A percentile compares a stretch with the other conserved stretches of the same genome.
These are phyloP conservation scores for Yarrowia sp. DNA, from an alignment of 805 yeast genomes.

Conservation along the genomic window DNA sequence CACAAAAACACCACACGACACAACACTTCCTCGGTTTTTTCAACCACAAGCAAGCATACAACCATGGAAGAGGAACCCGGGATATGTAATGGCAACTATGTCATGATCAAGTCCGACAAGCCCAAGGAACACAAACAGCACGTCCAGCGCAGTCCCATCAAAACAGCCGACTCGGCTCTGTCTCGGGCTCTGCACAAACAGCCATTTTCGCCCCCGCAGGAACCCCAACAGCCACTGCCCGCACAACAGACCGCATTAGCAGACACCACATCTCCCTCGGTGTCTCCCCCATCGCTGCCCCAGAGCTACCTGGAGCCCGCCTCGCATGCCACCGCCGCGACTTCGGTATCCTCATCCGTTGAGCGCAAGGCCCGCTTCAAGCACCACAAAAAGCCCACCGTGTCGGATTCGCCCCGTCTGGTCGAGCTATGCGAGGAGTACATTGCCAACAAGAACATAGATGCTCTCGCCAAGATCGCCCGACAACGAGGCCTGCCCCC, in stretches of 20 bases:
- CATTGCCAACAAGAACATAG: constrained; percentile 58
- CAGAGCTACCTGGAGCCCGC: constrained; percentile 18
- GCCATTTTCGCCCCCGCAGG: constrained; percentile 21
- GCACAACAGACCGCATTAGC: constrained; percentile 2
- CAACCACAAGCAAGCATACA: not conserved
- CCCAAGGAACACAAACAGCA: constrained; percentile 17
- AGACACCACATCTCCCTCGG: constrained; percentile 2
- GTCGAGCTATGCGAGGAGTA: constrained; percentile 55
- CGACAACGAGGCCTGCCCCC: constrained; percentile 86
- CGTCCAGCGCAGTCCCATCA: constrained; percentile 18
- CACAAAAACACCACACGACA: not conserved
- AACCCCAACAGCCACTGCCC: not conserved
- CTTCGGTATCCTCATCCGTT: constrained; percentile 11
- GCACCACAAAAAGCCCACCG: constrained; percentile 43
- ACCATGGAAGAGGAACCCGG: constrained; percentile 25
- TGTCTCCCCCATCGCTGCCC: constrained; percentile 19
- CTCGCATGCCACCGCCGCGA: constrained; percentile 3
- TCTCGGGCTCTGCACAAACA: constrained; percentile 25
- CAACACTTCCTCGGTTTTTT: not conserved
- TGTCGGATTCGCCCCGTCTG: constrained; percentile 48
- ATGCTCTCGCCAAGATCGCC: constrained; percentile 74
- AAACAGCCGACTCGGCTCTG: constrained; percentile 15
- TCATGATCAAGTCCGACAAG: constrained; percentile 22
- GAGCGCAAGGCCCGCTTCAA: constrained; percentile 32
- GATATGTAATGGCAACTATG: constrained; percentile 24